Evolutionary conservation across 192 early-diverging fungal species (phyloP).

Genomic region (Linderina pennispora): DNA sequence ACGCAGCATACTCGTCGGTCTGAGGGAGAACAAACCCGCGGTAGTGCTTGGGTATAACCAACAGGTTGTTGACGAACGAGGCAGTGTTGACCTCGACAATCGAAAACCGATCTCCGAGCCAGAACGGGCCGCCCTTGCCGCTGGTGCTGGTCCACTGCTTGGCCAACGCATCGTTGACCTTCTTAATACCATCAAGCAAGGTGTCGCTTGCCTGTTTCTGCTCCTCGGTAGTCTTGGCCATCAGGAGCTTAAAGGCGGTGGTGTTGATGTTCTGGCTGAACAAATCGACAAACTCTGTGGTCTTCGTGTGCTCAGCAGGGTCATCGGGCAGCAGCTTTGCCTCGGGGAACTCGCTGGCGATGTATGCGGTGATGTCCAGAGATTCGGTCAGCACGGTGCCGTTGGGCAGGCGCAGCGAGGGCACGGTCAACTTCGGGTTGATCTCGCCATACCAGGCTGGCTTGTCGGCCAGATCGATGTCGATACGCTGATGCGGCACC

Average conservation of each 20-base stretch:
- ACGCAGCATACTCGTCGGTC: slow-evolving; percentile 27
- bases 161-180: not conserved
- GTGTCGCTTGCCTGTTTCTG: not conserved
- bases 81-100: slow-evolving; percentile 18
- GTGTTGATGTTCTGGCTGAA: slow-evolving; percentile 1
- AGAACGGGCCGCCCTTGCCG: slow-evolving; percentile 22
- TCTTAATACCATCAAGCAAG: not conserved
- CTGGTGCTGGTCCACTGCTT: not conserved
- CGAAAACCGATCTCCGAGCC: slow-evolving; percentile 10
- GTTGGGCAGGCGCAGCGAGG: slow-evolving; percentile 42
- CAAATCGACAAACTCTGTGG: slow-evolving; percentile 1
- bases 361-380: slow-evolving; percentile 50
- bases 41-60: slow-evolving; percentile 10
- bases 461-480: slow-evolving; percentile 57
- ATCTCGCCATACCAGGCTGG: slow-evolving; percentile 48
- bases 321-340: slow-evolving; percentile 5
- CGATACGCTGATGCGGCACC: slow-evolving; percentile 39
- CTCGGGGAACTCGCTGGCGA: slow-evolving; percentile 50
- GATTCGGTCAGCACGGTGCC: slow-evolving; percentile 50
- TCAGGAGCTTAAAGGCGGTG: not conserved
- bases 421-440: slow-evolving; percentile 58
- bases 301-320: not conserved
- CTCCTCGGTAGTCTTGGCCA: not conserved
- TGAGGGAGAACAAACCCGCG: slow-evolving; percentile 19
- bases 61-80: slow-evolving; percentile 15